Evolutionary conservation across 805 yeast genomes (phyloP).

Genomic region (Candida wancherniae): DNA sequence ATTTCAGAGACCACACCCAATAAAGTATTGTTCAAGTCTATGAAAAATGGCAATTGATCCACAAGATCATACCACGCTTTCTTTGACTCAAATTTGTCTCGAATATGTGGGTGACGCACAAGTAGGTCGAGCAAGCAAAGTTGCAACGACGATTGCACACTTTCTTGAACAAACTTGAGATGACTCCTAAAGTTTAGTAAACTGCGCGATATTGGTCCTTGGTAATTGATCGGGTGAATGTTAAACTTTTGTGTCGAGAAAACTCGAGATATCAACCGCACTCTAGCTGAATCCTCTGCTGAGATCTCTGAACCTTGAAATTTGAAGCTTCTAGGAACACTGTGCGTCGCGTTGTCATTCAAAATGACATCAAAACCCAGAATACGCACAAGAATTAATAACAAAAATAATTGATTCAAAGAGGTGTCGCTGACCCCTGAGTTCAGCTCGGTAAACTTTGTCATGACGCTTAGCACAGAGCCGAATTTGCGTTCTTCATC

Average conservation of each 20-base stretch:
- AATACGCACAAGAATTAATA: constrained; percentile 41
- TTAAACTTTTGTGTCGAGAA: constrained; percentile 33
- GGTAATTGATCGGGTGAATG: constrained; percentile 42
- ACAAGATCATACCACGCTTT: constrained; percentile 57
- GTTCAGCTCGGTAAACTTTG: constrained; percentile 22
- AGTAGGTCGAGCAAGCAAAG: constrained; percentile 45
- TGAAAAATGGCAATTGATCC: constrained; percentile 56
- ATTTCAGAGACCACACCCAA: constrained; percentile 57
- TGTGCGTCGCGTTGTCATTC: constrained; percentile 27
- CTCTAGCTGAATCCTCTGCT: constrained; percentile 34
- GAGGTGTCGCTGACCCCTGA: constrained; percentile 15
- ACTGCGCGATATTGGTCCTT: constrained; percentile 67
- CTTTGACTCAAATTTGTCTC: constrained; percentile 38
- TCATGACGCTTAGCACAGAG: constrained; percentile 47
- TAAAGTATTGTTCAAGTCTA: constrained; percentile 53
- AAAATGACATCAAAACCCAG: constrained; percentile 39
- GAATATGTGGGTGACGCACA: constrained; percentile 45
- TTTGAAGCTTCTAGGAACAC: constrained; percentile 32
- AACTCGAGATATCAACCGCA: constrained; percentile 33
- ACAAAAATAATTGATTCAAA: constrained; percentile 41
- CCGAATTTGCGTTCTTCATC: constrained; percentile 20
- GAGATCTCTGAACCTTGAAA: constrained; percentile 30
- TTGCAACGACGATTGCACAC: constrained; percentile 52
- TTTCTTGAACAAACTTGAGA: constrained; percentile 46
- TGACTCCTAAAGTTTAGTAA: constrained; percentile 65